phyloP scores from a whole-genome alignment of 108 stramenopile genomes.

The Skeletonema potamos region DNA sequence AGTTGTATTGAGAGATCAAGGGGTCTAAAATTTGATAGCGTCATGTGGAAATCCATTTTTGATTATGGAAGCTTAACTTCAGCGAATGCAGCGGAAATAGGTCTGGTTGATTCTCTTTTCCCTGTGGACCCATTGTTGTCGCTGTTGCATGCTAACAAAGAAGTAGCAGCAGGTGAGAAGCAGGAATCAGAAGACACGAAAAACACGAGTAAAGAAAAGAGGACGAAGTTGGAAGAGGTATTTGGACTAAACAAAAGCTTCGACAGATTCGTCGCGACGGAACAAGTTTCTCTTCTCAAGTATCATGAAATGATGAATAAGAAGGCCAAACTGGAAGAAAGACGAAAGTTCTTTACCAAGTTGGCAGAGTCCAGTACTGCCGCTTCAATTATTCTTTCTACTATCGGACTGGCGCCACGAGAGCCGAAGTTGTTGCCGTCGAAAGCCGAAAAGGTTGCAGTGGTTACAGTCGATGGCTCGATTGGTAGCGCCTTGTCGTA shows the following conservation, averaged over 20 bases:
- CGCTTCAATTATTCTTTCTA: conserved; percentile 30
- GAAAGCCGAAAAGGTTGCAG: conserved; percentile 59
- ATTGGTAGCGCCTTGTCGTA: conserved; percentile 54
- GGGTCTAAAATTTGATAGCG: conserved; percentile 26
- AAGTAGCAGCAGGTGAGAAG: conserved; percentile 4
- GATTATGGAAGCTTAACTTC: conserved; percentile 69
- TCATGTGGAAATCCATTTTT: conserved; percentile 68
- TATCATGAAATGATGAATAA: conserved; percentile 33
- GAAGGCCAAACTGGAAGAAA: conserved; percentile 22
- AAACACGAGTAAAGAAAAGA: conserved; percentile 5
- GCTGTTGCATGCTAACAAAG: conserved; percentile 47
- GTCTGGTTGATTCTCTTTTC: conserved; percentile 63
- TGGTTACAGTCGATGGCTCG: conserved; percentile 58
- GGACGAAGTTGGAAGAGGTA: conserved; percentile 30
- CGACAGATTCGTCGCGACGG: conserved; percentile 32
- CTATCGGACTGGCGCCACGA: conserved; percentile 9
- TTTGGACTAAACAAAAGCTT: conserved; percentile 21
- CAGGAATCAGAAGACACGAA: not conserved
- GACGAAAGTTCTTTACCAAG: conserved; percentile 17
- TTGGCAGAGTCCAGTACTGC: conserved; percentile 40
- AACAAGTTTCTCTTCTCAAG: conserved; percentile 22
- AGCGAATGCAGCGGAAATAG: conserved; percentile 55
- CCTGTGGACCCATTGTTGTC: conserved; percentile 51
- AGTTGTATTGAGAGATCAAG: conserved; percentile 54
- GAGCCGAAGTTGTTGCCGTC: not conserved